A percentile compares a stretch with the other conserved stretches of the same genome.
Evolutionary conservation across 495 filamentous ascomycete species (phyloP).

Genomic region (Oidiodendron maius): DNA sequence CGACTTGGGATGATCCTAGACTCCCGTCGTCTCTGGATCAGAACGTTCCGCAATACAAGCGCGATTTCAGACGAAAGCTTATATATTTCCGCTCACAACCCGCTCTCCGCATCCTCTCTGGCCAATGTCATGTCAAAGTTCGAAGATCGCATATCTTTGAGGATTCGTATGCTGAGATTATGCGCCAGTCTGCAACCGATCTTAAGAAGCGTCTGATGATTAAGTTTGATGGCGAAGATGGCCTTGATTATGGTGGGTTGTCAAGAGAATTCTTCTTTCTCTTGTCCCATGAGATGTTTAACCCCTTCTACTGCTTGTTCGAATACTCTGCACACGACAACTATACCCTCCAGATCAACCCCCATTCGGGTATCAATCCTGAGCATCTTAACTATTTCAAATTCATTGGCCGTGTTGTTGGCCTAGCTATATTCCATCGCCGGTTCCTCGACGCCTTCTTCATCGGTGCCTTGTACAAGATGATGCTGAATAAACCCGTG

Average conservation of each 20-base stretch:
- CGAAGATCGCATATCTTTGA: conserved; percentile 95
- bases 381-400: conserved; percentile 99
- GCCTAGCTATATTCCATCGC: conserved; percentile 96
- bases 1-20: conserved; percentile 98
- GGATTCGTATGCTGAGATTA: conserved; percentile 97
- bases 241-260: conserved; percentile 95
- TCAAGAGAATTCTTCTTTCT: conserved; percentile 99
- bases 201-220: conserved; percentile 99
- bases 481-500: conserved; percentile 94
- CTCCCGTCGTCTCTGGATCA: conserved; percentile 94
- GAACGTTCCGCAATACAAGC: conserved; percentile 98
- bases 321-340: conserved; percentile 99
- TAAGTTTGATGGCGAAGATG: conserved; percentile 98
- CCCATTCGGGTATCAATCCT: conserved; percentile 98
- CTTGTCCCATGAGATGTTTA: conserved; percentile 99
- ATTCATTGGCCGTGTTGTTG: conserved; percentile 98
- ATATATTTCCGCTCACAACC: conserved; percentile 99
- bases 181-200: conserved; percentile 92
- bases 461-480: conserved; percentile 99
- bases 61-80: conserved; percentile 93
- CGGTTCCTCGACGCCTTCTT: conserved; percentile 99
- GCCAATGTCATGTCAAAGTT: conserved; percentile 98
- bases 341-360: conserved; percentile 99
- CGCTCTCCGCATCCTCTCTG: conserved; percentile 87
- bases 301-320: conserved; percentile 99